Base-by-base conservation (phyloP, 164 flowering plant species). In the Vitis cinerea region DNA sequence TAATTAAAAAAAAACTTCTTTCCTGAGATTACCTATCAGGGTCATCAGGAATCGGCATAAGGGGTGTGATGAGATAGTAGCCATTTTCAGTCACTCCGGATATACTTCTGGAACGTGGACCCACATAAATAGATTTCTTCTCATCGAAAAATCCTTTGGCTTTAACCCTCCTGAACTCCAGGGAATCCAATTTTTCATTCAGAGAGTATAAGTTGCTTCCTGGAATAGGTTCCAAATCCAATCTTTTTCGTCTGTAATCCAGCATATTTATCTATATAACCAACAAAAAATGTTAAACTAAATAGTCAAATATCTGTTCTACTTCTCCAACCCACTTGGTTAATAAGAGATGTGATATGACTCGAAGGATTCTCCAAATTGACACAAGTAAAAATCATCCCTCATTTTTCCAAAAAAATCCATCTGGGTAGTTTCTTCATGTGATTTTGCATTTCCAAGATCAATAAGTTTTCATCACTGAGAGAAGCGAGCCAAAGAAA, bases 61-160 rank as follows among this genome's bases (percentile, higher is more conserved):
- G 83, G 29, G 99, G 98, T 3, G 94, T 91, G 54, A 95, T 85
- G 29, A 95, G 73, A 71, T 86, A 92, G 80, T 91, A 93, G 55
- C 99, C 99, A 83, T 93, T 95, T 80, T 92, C 97, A 19, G 98
- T 90, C 70, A 95, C 88, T 59, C 99, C 99, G 1, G 98, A 95
- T 72, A 95, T 88, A 81, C 97, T 90, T 80, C 99, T 86, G 49
- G 98, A 91, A 44, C 97, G 91, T 27, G 99, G 99, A 27, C 99
- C 99, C 17, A 95, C 78, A 77, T 71, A 95, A 58, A 95, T 80
- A 9, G 98, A 91, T 67, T 69, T 93, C 53, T 81, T 76, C 61
- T 95, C 98, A 73, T 95, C 96, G 67, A 90, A 90, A 71, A 83
- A 75, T 57, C 99, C 99, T 82, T 78, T 85, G 65, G 91, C 86